Base-by-base conservation (phyloP, 83 land plant genomes). In the Larix sibirica region DNA sequence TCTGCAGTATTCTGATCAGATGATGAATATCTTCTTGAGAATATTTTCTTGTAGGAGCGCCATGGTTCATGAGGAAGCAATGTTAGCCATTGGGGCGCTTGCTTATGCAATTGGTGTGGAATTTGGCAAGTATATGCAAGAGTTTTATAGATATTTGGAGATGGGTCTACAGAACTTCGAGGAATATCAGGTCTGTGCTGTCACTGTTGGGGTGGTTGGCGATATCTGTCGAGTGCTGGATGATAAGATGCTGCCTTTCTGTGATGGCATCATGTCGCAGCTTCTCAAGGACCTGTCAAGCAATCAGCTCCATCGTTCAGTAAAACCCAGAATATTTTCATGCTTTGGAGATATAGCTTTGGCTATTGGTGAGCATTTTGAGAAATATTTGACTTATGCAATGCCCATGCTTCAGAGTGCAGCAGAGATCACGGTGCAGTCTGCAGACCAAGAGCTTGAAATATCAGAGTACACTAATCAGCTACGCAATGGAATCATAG, bases 381-480 rank as follows among this genome's bases (percentile, higher is more conserved):
- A 94, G 76, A 94, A 94, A 87, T 94, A 94, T 73, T 79, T 94
- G 80, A 84, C 84, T 13, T 94, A 92, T 90, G 96, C 96, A 2
- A 92, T 94, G 96, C 93, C 96, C 13, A 92, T 92, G 95, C 92
- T 94, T 13, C 96, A 94, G 86, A 84, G 92, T 78, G 96, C 96
- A 62, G 95, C 96, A 50, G 96, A 94, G 83, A 58, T 94, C 18
- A 88, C 91, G 36, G 86, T 84, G 4, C 94, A 84, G 60, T 69
- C 83, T 56, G 75, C 87, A 20, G 81, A 73, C 68, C 86, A 81
- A 73, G 96, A 94, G 83, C 94, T 92, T 79, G 96, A 94, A 31
- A 86, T 94, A 88, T 61, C 81, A 7, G 96, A 94, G 79, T 94
- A 94, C 64, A 90, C 91, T 36, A 94, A 94, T 81, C 88, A 87